Conservation (phyloP, 345 rosid species). For the Camelina hispida region DNA sequence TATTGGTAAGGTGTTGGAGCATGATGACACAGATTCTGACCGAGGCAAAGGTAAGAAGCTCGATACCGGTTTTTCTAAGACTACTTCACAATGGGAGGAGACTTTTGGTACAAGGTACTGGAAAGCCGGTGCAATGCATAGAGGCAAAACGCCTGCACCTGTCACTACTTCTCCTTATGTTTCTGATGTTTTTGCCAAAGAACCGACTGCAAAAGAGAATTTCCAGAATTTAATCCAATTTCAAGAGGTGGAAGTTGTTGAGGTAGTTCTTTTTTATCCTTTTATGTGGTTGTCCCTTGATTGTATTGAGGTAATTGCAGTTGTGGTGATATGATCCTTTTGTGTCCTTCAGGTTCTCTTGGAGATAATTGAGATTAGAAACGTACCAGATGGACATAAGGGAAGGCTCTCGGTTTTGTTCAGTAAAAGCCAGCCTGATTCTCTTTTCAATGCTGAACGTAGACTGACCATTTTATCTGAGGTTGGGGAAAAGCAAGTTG, state of each 20-base stretch:
- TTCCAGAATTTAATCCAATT: conserved; percentile 49
- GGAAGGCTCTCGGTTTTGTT: conserved; percentile 64
- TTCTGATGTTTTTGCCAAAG: conserved; percentile 47
- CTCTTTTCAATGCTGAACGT: conserved; percentile 60
- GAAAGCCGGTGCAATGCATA: conserved; percentile 95
- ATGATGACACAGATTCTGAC: conserved; percentile 93
- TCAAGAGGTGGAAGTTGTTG: conserved; percentile 59
- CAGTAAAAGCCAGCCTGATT: conserved; percentile 75
- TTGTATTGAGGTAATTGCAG: not conserved
- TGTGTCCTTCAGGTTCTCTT: conserved; percentile 34
- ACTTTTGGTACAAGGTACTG: conserved; percentile 82
- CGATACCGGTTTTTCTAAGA: conserved; percentile 79
- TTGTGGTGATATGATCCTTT: conserved; percentile 1
- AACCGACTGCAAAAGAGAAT: conserved; percentile 39
- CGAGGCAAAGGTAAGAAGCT: conserved; percentile 89
- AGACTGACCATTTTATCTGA: conserved; percentile 65
- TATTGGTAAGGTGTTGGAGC: conserved; percentile 81
- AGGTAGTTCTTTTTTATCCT: conserved; percentile 57
- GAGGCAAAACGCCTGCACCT: conserved; percentile 76
- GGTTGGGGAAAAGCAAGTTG: conserved; percentile 66
- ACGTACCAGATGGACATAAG: conserved; percentile 70
- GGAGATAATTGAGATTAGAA: conserved; percentile 66
- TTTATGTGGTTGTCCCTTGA: not conserved
- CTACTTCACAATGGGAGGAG: conserved; percentile 87
- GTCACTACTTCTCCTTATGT: conserved; percentile 54